Evolutionary conservation across 139 green algal genomes (phyloP).

Genomic region (Chlamydomonas sp.): DNA sequence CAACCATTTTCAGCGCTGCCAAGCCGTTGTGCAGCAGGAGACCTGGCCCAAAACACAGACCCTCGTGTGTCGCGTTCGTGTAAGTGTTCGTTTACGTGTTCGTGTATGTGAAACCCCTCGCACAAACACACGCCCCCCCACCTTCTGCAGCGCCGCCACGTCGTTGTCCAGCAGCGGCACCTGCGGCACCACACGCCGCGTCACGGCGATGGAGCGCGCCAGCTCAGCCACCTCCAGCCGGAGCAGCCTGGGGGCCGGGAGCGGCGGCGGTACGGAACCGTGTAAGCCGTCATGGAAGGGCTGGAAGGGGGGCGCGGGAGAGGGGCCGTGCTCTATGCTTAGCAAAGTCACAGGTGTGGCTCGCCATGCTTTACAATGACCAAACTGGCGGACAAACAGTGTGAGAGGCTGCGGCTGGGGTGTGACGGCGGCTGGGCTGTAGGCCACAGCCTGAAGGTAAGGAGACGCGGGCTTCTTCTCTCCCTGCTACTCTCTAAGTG

Average conservation of each 20-base stretch:
- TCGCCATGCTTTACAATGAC: background rate
- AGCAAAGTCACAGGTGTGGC: too few species aligned
- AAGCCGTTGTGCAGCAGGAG: background rate
- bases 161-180: conserved; percentile 68
- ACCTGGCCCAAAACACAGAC: background rate
- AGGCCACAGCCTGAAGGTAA: background rate
- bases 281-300: background rate
- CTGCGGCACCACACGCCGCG: conserved; percentile 52
- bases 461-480: too few species aligned
- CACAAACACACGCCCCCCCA: background rate
- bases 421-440: too few species aligned
- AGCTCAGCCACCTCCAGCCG: conserved; percentile 69
- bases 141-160: conserved; percentile 65
- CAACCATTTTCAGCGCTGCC: background rate
- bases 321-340: background rate
- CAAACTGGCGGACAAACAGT: too few species aligned
- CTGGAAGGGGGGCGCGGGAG: background rate
- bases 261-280: background rate
- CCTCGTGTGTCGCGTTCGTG: conserved; percentile 35
- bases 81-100: conserved; percentile 36
- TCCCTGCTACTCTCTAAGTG: conserved; percentile 4
- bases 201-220: conserved; percentile 62
- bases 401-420: too few species aligned
- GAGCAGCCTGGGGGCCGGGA: conserved; percentile 22
- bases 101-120: background rate